A percentile compares a stretch with the other conserved stretches of the same genome.
These are phyloP conservation scores for Begonia fuchsioides DNA, from an alignment of 306 rosid species.

Conservation along the genomic window DNA sequence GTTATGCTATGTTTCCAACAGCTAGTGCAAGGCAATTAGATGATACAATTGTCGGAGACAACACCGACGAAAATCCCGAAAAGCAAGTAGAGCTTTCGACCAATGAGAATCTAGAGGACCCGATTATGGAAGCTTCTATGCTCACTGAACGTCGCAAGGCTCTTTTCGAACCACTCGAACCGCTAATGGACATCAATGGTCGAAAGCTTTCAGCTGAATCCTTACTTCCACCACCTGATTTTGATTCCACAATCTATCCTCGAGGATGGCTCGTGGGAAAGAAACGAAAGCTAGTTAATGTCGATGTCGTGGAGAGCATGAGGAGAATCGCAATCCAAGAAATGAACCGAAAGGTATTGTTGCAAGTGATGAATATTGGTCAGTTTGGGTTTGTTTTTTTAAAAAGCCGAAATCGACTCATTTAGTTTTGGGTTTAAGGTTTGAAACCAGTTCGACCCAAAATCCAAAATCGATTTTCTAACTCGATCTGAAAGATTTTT, in stretches of 20 bases:
- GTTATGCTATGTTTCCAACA: constrained; percentile 31
- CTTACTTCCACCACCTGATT: constrained; percentile 88
- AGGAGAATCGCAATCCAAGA: constrained; percentile 84
- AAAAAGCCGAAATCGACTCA: too few relatives aligned
- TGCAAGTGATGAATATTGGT: too few relatives aligned
- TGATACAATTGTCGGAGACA: constrained; percentile 39
- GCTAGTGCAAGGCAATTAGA: constrained; percentile 66
- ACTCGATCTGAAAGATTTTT: too few relatives aligned
- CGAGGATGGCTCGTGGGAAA: constrained; percentile 87
- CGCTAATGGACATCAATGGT: constrained; percentile 31
- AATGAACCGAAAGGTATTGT: constrained; percentile 87
- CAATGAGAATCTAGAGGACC: constrained; percentile 33
- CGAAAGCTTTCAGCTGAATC: constrained; percentile 58
- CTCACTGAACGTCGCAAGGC: constrained; percentile 71
- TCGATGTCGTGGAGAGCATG: constrained; percentile 96
- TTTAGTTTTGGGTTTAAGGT: too few relatives aligned
- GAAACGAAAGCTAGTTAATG: constrained; percentile 90
- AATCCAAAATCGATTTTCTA: too few relatives aligned
- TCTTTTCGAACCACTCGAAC: constrained; percentile 79
- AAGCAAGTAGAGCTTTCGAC: constrained; percentile 33
- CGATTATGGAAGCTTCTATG: constrained; percentile 16
- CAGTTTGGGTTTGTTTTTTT: too few relatives aligned
- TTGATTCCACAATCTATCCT: constrained; percentile 66
- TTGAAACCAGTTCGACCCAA: too few relatives aligned
- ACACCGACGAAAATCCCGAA: constrained; percentile 25